A percentile compares a stretch with the other conserved stretches of the same genome.
These are phyloP conservation scores for Letharia lupina DNA, from an alignment of 495 filamentous ascomycete species.

Conservation along the genomic window DNA sequence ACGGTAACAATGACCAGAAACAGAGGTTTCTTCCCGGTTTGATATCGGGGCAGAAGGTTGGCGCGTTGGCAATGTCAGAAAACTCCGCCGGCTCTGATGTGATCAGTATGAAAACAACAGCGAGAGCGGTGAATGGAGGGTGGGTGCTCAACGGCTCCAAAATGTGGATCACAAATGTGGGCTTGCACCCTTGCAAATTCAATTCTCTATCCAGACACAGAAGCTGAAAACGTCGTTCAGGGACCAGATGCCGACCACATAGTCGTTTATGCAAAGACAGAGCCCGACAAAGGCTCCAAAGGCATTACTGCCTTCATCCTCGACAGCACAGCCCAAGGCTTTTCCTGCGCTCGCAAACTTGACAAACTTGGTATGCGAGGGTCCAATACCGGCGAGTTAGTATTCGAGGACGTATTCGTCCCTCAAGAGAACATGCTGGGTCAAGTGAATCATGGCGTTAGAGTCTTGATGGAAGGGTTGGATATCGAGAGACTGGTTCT, in stretches of 20 bases:
- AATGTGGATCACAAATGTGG: conserved; percentile 98
- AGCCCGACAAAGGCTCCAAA: conserved; percentile 69
- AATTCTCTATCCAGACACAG: not conserved
- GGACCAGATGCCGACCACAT: conserved; percentile 86
- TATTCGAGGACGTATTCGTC: conserved; percentile 90
- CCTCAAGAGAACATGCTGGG: conserved; percentile 76
- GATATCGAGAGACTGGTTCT: conserved; percentile 92
- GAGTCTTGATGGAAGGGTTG: conserved; percentile 90
- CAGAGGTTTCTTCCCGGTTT: conserved; percentile 68
- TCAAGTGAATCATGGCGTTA: conserved; percentile 68
- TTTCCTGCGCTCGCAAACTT: conserved; percentile 81
- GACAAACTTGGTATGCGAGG: conserved; percentile 99
- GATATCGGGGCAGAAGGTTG: conserved; percentile 72
- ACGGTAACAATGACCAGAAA: conserved; percentile 76
- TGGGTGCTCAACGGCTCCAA: conserved; percentile 85
- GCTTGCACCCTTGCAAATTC: conserved; percentile 14
- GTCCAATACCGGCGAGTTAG: conserved; percentile 88
- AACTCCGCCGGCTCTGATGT: conserved; percentile 87
- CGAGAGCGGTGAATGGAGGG: conserved; percentile 72
- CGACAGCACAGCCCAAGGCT: conserved; percentile 62
- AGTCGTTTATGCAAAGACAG: conserved; percentile 93
- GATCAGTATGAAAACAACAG: conserved; percentile 86
- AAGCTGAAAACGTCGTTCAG: conserved; percentile 29
- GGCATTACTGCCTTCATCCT: conserved; percentile 95
- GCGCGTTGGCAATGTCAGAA: conserved; percentile 93